Conservation (phyloP, 345 rosid genomes). For the Lenwebbia sp. region DNA sequence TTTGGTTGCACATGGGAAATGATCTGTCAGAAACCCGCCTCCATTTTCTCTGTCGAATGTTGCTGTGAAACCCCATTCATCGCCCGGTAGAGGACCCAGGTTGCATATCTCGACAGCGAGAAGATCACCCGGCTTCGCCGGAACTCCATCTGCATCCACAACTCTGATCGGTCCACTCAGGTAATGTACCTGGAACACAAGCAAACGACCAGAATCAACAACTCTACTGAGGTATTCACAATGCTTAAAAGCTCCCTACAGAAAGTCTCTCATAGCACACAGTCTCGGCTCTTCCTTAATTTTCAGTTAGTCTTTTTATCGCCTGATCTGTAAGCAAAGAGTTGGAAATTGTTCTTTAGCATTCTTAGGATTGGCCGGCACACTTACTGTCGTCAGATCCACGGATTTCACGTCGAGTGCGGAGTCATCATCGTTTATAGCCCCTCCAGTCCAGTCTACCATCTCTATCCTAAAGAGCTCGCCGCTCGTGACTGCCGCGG, state of each 20-base stretch:
- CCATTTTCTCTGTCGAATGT: slow-evolving; percentile 87
- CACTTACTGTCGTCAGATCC: slow-evolving; percentile 55
- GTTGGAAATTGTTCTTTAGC: background rate
- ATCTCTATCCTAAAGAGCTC: slow-evolving; percentile 61
- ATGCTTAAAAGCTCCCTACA: background rate
- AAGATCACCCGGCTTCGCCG: slow-evolving; percentile 75
- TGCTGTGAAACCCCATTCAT: slow-evolving; percentile 89
- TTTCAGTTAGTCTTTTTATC: background rate
- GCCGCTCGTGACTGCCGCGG: slow-evolving; percentile 28
- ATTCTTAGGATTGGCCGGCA: background rate
- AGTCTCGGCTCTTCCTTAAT: background rate
- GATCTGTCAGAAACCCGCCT: slow-evolving; percentile 83
- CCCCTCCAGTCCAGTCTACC: slow-evolving; percentile 69
- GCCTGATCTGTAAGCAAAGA: background rate
- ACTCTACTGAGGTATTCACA: background rate
- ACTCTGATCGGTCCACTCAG: slow-evolving; percentile 75
- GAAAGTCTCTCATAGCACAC: background rate
- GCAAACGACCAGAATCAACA: background rate
- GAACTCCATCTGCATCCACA: slow-evolving; percentile 48
- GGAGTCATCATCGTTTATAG: slow-evolving; percentile 31
- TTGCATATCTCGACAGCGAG: slow-evolving; percentile 81
- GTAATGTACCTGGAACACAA: slow-evolving; percentile 49
- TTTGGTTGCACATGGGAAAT: slow-evolving; percentile 84
- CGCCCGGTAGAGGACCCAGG: slow-evolving; percentile 81
- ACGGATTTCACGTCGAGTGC: slow-evolving; percentile 18